Percentiles rank a stretch among this genome's conserved stretches.
Evolutionary conservation across 1,139 yeast species (phyloP).

Genomic region (Suhomyces chickasaworum): DNA sequence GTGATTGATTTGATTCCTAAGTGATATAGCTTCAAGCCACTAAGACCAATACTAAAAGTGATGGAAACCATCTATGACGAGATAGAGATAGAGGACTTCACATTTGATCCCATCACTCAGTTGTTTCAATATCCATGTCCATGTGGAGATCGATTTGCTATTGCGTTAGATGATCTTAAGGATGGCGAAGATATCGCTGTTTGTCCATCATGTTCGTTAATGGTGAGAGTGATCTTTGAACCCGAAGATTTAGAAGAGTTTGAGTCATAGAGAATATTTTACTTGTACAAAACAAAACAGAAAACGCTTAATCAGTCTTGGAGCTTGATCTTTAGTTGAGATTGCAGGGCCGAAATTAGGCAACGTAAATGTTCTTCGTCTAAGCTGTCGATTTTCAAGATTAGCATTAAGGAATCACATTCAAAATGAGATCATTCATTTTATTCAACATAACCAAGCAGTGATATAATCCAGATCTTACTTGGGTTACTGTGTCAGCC

Average conservation of each 20-base stretch:
- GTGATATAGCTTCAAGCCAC: background rate
- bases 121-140: conserved; percentile 96
- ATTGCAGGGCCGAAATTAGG: too few relatives aligned
- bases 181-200: conserved; percentile 96
- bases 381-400: too few relatives aligned
- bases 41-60: background rate
- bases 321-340: too few relatives aligned
- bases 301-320: too few relatives aligned
- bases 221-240: conserved; percentile 91
- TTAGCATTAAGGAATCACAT: too few relatives aligned
- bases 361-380: too few relatives aligned
- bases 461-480: too few relatives aligned
- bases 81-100: conserved; percentile 95
- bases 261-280: conserved; percentile 2
- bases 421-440: too few relatives aligned
- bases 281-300: too few relatives aligned
- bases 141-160: conserved; percentile 94
- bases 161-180: conserved; percentile 76
- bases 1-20: background rate
- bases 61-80: conserved; percentile 82
- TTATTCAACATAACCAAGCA: too few relatives aligned
- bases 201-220: conserved; percentile 93
- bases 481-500: too few relatives aligned
- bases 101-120: conserved; percentile 78
- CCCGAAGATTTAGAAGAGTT: conserved; percentile 46